Base-by-base conservation (phyloP, 352 stramenopile species). In the Thalassiosira exigua region DNA sequence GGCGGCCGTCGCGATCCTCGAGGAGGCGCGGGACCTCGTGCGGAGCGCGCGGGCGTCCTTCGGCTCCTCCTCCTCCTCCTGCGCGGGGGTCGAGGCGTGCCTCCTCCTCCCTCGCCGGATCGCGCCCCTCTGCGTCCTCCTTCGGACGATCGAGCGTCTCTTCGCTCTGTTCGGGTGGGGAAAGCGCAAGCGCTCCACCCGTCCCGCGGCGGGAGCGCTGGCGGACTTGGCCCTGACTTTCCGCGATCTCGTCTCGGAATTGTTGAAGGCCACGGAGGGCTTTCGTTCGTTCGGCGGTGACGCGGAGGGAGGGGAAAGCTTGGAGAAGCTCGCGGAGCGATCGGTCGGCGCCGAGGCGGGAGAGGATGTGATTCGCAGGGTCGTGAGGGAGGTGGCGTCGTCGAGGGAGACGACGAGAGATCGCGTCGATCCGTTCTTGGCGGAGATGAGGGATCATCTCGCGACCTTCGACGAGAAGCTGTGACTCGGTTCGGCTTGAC, bases 131-230 rank as follows among this genome's bases (percentile, higher is more conserved):
- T 90, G 89, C 65, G 77, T 78, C n/a, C 17, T 89, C 7, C 69
- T 89, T 7, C 59, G 81, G 69, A 92, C 87, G 51, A 79, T 61
- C 65, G 71, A 61, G 26, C 76, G 59, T 21, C 53, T 86, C 1
- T 87, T 88, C 46, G 27, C 70, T 9, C 32, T 82, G 17, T 93
- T 87, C 62, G 85, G 83, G 30, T 93, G 88, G 88, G 88, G 85
- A 42, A 90, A 87, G 56, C 69, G 85, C 22, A 93, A 91, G 50
- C 67, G 68, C 17, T 62, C 67, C 2, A 91, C 85, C 4, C 89
- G 88, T 61, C 61, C 59, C 44, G 64, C 60, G 39, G 75, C 85
- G 24, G 65, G 51, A 32, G 79, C 79, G 19, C 68, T 93, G 46
- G 74, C 79, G 5, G 50, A 78, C 19, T 36, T 90, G 52, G 81